phyloP scores from a whole-genome alignment of 257 asterid genomes.

The Solanum tarapatanum region DNA sequence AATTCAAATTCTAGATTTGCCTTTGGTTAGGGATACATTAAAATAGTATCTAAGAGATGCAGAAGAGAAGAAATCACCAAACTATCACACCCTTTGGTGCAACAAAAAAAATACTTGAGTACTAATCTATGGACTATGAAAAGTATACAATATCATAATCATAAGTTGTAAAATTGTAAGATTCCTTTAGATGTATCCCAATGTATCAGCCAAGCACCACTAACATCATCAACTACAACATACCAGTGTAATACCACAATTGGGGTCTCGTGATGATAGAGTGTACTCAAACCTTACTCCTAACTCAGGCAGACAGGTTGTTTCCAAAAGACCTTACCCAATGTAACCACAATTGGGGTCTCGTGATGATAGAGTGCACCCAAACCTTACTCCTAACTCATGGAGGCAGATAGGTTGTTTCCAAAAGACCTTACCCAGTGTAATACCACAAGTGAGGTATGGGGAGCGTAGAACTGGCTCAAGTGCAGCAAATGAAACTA shows the following conservation, averaged over 20 bases:
- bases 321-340: neutral
- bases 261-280: neutral
- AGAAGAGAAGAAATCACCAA: neutral
- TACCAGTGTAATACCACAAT: neutral
- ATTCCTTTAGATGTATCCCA: neutral
- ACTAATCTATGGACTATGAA: neutral
- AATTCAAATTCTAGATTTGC: neutral
- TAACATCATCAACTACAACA: neutral
- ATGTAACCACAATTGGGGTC: neutral
- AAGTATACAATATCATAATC: neutral
- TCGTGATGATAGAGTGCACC: neutral
- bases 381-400: neutral
- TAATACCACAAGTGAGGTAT: neutral
- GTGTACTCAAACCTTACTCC: neutral
- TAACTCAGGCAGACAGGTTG: neutral
- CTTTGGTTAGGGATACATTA: neutral
- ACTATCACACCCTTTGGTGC: neutral
- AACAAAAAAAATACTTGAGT: neutral
- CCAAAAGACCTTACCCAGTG: neutral
- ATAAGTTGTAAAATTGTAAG: neutral
- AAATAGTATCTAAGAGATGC: neutral
- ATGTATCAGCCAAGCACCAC: neutral
- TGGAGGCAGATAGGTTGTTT: neutral
- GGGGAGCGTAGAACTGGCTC: neutral
- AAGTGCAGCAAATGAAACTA: neutral